phyloP scores from a whole-genome alignment of 2,329 filamentous ascomycete genomes.

The Microcyclosporella mali region DNA sequence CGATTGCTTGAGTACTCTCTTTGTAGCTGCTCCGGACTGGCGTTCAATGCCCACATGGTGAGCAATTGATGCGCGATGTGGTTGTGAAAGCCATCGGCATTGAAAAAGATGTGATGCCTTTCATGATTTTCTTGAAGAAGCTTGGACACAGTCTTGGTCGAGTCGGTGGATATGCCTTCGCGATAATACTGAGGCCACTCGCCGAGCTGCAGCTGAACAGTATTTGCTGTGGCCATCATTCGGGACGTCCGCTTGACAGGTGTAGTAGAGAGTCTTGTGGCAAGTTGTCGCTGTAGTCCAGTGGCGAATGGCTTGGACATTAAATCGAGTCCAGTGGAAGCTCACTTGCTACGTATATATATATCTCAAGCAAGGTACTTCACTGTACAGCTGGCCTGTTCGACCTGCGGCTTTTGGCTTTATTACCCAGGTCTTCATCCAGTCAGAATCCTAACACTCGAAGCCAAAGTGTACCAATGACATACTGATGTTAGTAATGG shows the following conservation, averaged over 20 bases:
- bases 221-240: constrained; percentile 46
- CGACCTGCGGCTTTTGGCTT: too few relatives aligned
- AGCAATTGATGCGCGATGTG: constrained; percentile 76
- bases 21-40: constrained; percentile 54
- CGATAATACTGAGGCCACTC: constrained; percentile 44
- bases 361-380: too few relatives aligned
- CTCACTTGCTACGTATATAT: too few relatives aligned
- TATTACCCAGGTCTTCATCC: too few relatives aligned
- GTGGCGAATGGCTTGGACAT: too few relatives aligned
- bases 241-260: neutral
- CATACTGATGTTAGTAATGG: too few relatives aligned
- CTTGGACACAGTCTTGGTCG: constrained; percentile 57
- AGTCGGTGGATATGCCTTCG: constrained; percentile 46
- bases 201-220: constrained; percentile 40
- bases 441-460: too few relatives aligned
- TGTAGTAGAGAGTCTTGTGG: too few relatives aligned
- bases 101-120: constrained; percentile 76
- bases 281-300: too few relatives aligned
- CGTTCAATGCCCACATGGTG: constrained; percentile 69
- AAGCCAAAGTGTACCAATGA: too few relatives aligned
- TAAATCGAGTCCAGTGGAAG: too few relatives aligned
- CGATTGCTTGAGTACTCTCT: constrained; percentile 59
- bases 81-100: constrained; percentile 66
- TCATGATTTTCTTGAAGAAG: constrained; percentile 71
- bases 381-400: too few relatives aligned